Evolutionary conservation across 768 basidiomycete species (phyloP), one percentile per base, ranked within the genome.

Genomic region (Amanita molliuscula): DNA sequence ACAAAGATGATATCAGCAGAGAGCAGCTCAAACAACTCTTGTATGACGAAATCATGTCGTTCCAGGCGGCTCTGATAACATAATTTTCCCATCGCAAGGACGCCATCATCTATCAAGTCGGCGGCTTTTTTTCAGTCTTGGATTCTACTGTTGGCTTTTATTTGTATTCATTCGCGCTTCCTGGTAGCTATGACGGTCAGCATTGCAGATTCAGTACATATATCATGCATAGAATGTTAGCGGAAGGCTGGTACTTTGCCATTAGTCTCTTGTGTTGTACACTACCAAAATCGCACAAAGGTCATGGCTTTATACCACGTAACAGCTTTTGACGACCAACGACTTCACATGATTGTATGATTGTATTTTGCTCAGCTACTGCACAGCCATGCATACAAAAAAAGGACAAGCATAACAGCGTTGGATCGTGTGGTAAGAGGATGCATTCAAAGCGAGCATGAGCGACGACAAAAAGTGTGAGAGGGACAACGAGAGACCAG

Each of bases 11-110:
- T 55, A 92, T 96, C 70, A 89, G 84, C 61, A 79, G 91, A 25
- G 95, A 97, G 63, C 91, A 96, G 65, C 76, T 99, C 55, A 98
- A 97, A 71, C 84, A 91, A 62, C 76, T 95, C 40, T 71, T 95
- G 20, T 97, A 90, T 65, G 88, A 94, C 51, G 95, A 98, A 69
- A 94, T 97, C 69, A 84, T 91, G 78, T 75, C 81, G 26, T 97
- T 95, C 80, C 73, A 78, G 52, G 84, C 88, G 15, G 66, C 64
- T 25, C 67, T 65, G 23, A 68, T 67, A 61, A 71, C 71, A 67
- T 74, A 70, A 63, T 43, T 31, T 8, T n/a, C 15, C 35, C 33
- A 15, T 25, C 48, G 31, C 7, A 11, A 25, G 18, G 26, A 13
- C 3, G 8, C 10, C 7, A n/a, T n/a, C n/a, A 16, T n/a, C 20